Conservation (phyloP, 805 yeast species). For the Ogataea nakhonphanomensis region DNA sequence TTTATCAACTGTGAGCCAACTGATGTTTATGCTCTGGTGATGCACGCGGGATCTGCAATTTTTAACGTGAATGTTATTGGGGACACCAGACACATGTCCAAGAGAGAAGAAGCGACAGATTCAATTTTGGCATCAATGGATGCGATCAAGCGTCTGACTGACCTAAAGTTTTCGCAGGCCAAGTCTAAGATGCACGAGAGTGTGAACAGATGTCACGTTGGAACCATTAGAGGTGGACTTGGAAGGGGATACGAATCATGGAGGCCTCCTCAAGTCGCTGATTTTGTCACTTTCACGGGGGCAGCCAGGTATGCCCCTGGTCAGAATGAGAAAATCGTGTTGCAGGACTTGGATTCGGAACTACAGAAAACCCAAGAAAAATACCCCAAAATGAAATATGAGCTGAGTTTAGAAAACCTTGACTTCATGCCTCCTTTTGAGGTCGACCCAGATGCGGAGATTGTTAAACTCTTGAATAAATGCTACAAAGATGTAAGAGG, state of each 20-base stretch:
- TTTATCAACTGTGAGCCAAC: conserved; percentile 34
- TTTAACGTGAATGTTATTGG: conserved; percentile 30
- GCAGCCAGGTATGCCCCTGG: conserved; percentile 35
- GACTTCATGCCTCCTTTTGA: conserved; percentile 29
- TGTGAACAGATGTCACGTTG: conserved; percentile 31
- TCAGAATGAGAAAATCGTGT: conserved; percentile 24
- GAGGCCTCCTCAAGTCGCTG: conserved; percentile 34
- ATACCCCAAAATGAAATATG: conserved; percentile 26
- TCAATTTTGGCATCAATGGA: conserved; percentile 31
- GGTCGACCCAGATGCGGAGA: conserved; percentile 21
- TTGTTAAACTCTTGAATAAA: conserved; percentile 18
- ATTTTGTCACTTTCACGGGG: conserved; percentile 32
- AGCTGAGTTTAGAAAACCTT: conserved; percentile 17
- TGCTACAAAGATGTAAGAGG: conserved; percentile 19
- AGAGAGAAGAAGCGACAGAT: conserved; percentile 33
- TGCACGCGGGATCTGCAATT: conserved; percentile 33
- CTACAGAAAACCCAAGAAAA: conserved; percentile 23
- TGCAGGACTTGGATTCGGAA: conserved; percentile 25
- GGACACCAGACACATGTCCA: conserved; percentile 33
- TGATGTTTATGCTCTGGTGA: conserved; percentile 28
- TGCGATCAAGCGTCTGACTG: conserved; percentile 25
- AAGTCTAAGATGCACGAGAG: conserved; percentile 23
- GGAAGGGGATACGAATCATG: conserved; percentile 30
- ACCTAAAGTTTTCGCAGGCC: conserved; percentile 27
- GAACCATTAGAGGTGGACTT: conserved; percentile 31